Conservation (phyloP, 257 asterid genomes). For the Cordia subcordata region DNA sequence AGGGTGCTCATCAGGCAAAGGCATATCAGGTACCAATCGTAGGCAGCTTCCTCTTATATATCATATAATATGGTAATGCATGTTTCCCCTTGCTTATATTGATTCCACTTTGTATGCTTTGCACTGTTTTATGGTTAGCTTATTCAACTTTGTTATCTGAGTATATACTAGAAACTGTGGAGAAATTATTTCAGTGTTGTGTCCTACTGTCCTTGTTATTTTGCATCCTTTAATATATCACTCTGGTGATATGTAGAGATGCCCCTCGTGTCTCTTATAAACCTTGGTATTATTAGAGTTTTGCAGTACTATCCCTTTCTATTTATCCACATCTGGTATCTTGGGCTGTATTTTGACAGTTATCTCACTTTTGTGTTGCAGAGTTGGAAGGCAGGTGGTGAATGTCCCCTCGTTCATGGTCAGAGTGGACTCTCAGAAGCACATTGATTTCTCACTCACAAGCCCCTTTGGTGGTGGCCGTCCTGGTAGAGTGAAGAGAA, state of each 20-base stretch:
- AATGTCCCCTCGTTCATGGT: constrained; percentile 53
- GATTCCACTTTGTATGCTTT: no score
- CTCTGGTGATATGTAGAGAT: no score
- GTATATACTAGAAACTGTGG: no score
- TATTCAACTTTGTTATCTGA: no score
- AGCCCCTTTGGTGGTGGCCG: constrained; percentile 61
- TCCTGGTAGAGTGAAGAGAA: constrained; percentile 58
- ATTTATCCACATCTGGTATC: not conserved
- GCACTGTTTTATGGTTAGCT: no score
- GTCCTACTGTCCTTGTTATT: no score
- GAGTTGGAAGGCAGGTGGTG: constrained; percentile 58
- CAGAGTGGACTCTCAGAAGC: constrained; percentile 49
- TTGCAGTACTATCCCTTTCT: no score
- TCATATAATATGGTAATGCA: not conserved
- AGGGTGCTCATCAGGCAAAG: constrained; percentile 82
- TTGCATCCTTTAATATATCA: no score
- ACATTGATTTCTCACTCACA: constrained; percentile 48
- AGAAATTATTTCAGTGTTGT: no score
- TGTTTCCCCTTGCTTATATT: not conserved
- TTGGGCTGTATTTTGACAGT: not conserved
- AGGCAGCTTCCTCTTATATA: not conserved
- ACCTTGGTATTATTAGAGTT: not conserved
- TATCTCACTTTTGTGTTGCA: constrained; percentile 8
- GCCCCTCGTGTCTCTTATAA: no score
- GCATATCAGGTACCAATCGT: constrained; percentile 61